Conservation (phyloP, 2,329 filamentous ascomycete species). For the Colletotrichum tabaci region DNA sequence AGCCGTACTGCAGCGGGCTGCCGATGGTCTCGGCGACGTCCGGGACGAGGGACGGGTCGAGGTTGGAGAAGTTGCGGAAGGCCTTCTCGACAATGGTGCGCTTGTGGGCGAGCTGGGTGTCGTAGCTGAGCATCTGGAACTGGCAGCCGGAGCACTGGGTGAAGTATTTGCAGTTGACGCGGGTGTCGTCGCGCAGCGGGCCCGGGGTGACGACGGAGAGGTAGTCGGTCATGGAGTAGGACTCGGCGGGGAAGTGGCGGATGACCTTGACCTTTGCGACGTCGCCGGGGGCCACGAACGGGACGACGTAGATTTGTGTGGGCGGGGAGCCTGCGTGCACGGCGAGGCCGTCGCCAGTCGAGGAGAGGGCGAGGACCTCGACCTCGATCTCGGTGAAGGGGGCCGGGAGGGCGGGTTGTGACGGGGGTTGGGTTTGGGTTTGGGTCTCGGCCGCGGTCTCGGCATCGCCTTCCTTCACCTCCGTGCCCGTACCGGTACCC, state of each 20-base stretch:
- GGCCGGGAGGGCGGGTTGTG: constrained; percentile 67
- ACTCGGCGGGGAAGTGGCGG: constrained; percentile 75
- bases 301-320: constrained; percentile 83
- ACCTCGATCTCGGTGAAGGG: constrained; percentile 84
- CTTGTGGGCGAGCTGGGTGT: constrained; percentile 89
- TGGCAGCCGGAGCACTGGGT: constrained; percentile 91
- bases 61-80: constrained; percentile 89
- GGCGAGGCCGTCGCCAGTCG: constrained; percentile 92
- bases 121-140: constrained; percentile 96
- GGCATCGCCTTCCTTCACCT: constrained; percentile 46
- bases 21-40: constrained; percentile 86
- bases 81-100: constrained; percentile 90
- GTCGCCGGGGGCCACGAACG: constrained; percentile 91
- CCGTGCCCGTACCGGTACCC: neutral
- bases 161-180: constrained; percentile 90
- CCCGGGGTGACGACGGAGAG: constrained; percentile 82
- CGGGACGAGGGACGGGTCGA: constrained; percentile 83
- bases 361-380: constrained; percentile 86
- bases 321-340: constrained; percentile 74
- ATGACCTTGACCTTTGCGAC: constrained; percentile 83
- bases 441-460: constrained; percentile 20
- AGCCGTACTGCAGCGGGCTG: constrained; percentile 91
- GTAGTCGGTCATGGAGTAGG: constrained; percentile 86
- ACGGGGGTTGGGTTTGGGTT: neutral
- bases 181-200: constrained; percentile 80